These are phyloP conservation scores for Xylaria sp. DNA, from an alignment of 495 filamentous ascomycete species.

Conservation along the genomic window DNA sequence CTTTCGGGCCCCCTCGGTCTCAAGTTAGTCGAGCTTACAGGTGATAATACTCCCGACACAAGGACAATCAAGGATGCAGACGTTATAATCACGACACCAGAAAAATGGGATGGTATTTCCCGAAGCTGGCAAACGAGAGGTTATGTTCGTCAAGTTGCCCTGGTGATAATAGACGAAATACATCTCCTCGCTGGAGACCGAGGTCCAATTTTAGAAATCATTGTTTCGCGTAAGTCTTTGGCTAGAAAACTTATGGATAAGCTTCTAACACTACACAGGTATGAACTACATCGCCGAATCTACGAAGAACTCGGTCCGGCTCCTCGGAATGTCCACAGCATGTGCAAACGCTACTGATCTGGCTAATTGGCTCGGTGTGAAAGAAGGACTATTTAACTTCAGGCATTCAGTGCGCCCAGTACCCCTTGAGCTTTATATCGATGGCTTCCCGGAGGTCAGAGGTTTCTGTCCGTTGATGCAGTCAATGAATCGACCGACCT, in stretches of 20 bases:
- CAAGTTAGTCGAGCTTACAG: slow-evolving; percentile 94
- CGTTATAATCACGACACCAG: slow-evolving; percentile 97
- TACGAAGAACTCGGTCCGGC: slow-evolving; percentile 81
- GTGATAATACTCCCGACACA: slow-evolving; percentile 97
- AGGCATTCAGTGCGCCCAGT: slow-evolving; percentile 97
- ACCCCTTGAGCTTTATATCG: slow-evolving; percentile 93
- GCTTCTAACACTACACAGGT: slow-evolving; percentile 20
- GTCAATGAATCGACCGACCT: slow-evolving; percentile 97
- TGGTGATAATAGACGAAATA: slow-evolving; percentile 99
- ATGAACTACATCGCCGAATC: slow-evolving; percentile 99
- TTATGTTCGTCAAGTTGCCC: slow-evolving; percentile 92
- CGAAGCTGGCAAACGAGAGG: slow-evolving; percentile 97
- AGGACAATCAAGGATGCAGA: slow-evolving; percentile 93
- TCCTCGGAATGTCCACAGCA: slow-evolving; percentile 98
- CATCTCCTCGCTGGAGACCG: slow-evolving; percentile 94
- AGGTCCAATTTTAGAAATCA: slow-evolving; percentile 97
- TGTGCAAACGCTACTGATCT: slow-evolving; percentile 95
- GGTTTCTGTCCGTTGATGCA: slow-evolving; percentile 99
- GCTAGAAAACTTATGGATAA: background rate
- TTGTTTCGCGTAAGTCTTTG: slow-evolving; percentile 74
- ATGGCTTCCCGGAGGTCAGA: slow-evolving; percentile 93
- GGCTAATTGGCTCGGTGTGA: slow-evolving; percentile 96
- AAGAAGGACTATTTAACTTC: slow-evolving; percentile 97
- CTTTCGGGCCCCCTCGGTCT: slow-evolving; percentile 85
- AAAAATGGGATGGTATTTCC: slow-evolving; percentile 99